Evolutionary conservation across 805 yeast genomes (phyloP).

Genomic region (Wickerhamomyces silvicola): DNA sequence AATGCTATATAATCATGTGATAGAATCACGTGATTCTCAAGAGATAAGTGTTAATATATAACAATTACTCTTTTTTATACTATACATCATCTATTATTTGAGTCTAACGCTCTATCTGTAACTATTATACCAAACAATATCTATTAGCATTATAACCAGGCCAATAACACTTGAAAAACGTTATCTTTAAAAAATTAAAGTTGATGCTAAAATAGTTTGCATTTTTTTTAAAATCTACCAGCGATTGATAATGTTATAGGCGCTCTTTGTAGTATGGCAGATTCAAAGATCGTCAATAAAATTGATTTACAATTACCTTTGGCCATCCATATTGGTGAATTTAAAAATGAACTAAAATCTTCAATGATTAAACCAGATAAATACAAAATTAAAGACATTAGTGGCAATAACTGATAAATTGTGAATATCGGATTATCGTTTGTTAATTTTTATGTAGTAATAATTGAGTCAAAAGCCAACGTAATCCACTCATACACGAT

Average conservation of each 20-base stretch:
- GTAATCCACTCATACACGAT: slow-evolving; percentile 75
- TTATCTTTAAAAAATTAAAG: slow-evolving; percentile 61
- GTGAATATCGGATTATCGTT: slow-evolving; percentile 73
- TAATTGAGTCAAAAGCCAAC: slow-evolving; percentile 94
- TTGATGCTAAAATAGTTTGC: slow-evolving; percentile 66
- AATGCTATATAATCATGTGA: no score
- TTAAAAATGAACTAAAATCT: slow-evolving; percentile 48
- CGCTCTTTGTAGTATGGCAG: slow-evolving; percentile 72
- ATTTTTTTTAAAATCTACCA: slow-evolving; percentile 91
- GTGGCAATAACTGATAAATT: slow-evolving; percentile 77
- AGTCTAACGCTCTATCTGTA: slow-evolving; percentile 37
- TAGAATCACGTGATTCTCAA: no score
- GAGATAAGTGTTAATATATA: no score
- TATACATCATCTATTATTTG: slow-evolving; percentile 2
- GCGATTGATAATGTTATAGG: slow-evolving; percentile 83
- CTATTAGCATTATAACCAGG: slow-evolving; percentile 62
- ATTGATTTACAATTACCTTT: slow-evolving; percentile 53
- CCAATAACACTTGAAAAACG: slow-evolving; percentile 68
- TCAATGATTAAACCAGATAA: slow-evolving; percentile 63
- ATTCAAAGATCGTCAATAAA: slow-evolving; percentile 76
- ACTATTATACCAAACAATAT: slow-evolving; percentile 79
- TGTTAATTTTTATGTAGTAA: slow-evolving; percentile 53
- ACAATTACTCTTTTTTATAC: no score
- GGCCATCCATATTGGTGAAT: slow-evolving; percentile 58
- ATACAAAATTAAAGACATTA: slow-evolving; percentile 63